Evolutionary conservation across 2,329 filamentous ascomycete genomes (phyloP), one percentile per base, ranked within the genome.

Genomic region (Phyllosticta ampelicida): DNA sequence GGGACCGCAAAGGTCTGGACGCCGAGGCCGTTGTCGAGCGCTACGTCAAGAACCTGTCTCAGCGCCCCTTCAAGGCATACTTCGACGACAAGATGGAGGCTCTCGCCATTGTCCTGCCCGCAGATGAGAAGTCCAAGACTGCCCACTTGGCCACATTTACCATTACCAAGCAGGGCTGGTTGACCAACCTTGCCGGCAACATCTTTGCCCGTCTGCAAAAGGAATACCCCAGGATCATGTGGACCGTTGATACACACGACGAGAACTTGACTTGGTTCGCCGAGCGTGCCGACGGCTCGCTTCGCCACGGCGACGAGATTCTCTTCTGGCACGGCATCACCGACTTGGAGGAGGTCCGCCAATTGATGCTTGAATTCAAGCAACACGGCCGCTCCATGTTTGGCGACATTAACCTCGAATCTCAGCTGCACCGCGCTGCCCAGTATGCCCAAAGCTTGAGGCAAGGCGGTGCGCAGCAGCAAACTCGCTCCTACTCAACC

Each of bases 191-290:
- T 30, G 89, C 91, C 28, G 94, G 97, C 72, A 96, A 97, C 68
- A 88, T 97, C 60, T 96, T 97, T 72, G 84, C 87, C 63, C 87
- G 88, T 62, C 88, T 97, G 71, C 95, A 92, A 80, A 95, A 95
- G 74, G 92, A 96, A 69, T 87, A 91, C 72, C 85, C 90, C 58
- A 90, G 87, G 75, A 80, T 97, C 63, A 87, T 90, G 63, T 99
- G 91, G 92, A 95, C 90, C n/a, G 92, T 96, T 61, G 92, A 89
- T 76, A 87, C 91, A 68, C 87, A 95, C 65, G 91, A 97, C 66
- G 92, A 97, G 80, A 96, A 97, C 72, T 78, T 97, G 66, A 91
- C 90, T 10, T 97, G 92, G 94, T 96, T 97, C 79, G 95, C 95
- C 65, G 91, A 96, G 74, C 96, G 96, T 80, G 87, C 92, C 9